Evolutionary conservation across 2,329 filamentous ascomycete species (phyloP).

Genomic region (Neofusicoccum cordaticola): DNA sequence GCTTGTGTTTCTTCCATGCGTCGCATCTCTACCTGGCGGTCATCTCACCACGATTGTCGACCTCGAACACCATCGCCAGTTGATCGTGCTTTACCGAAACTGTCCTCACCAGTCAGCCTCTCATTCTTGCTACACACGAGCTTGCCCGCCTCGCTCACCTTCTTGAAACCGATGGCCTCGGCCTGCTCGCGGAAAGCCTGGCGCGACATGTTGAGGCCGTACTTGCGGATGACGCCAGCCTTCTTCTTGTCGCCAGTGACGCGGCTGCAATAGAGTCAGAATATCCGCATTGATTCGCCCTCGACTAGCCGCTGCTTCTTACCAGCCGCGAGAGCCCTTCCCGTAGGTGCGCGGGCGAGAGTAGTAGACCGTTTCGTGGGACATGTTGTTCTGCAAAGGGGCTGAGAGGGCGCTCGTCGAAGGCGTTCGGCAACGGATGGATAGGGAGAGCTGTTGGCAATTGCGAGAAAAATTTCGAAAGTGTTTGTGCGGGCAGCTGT

Average conservation of each 20-base stretch:
- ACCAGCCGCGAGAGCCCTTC: constrained; percentile 94
- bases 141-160: constrained; percentile 46
- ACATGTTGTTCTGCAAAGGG: constrained; percentile 54
- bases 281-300: too few relatives aligned
- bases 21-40: not conserved
- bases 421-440: too few relatives aligned
- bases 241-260: constrained; percentile 16
- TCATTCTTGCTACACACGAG: not conserved
- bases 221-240: constrained; percentile 96
- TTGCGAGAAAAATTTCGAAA: not conserved
- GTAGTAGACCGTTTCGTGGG: constrained; percentile 98
- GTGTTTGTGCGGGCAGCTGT: not conserved
- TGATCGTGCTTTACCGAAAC: not conserved
- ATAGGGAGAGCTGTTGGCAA: too few relatives aligned
- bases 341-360: constrained; percentile 95
- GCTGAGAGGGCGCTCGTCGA: too few relatives aligned
- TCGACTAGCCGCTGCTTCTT: constrained; percentile 42
- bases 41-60: too few relatives aligned
- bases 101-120: not conserved
- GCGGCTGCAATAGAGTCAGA: not conserved
- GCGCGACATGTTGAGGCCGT: constrained; percentile 83
- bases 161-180: constrained; percentile 66
- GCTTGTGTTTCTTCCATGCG: too few relatives aligned
- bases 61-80: too few relatives aligned
- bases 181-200: constrained; percentile 69